Evolutionary conservation across 2,329 filamentous ascomycete genomes (phyloP).

Genomic region (Didymella pinodella): DNA sequence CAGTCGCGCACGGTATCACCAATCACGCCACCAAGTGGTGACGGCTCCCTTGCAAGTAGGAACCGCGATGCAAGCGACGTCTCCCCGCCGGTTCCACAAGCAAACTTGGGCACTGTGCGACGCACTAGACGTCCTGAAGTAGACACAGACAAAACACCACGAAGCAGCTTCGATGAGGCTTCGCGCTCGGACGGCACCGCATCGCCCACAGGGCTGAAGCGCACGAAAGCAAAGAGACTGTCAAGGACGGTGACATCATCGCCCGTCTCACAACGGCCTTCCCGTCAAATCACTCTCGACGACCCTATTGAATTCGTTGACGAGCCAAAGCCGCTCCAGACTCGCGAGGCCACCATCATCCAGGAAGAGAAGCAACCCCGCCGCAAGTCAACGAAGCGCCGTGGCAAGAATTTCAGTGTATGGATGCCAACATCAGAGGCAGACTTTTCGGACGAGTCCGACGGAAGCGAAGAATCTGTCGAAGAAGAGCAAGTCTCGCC

Average conservation of each 20-base stretch:
- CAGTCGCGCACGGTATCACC: slow-evolving; percentile 46
- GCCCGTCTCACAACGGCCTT: slow-evolving; percentile 40
- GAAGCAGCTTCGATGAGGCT: slow-evolving; percentile 51
- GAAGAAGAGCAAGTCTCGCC: slow-evolving; percentile 30
- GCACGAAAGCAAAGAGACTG: slow-evolving; percentile 51
- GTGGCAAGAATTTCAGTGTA: slow-evolving; percentile 56
- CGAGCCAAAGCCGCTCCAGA: slow-evolving; percentile 19
- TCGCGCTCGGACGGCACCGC: slow-evolving; percentile 41
- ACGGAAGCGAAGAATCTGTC: slow-evolving; percentile 38
- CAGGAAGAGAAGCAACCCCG: slow-evolving; percentile 34
- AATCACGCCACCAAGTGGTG: slow-evolving; percentile 50
- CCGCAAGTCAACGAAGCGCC: slow-evolving; percentile 45
- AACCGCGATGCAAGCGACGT: slow-evolving; percentile 24
- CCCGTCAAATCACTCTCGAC: slow-evolving; percentile 48
- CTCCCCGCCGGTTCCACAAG: slow-evolving; percentile 26
- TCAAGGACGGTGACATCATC: slow-evolving; percentile 42
- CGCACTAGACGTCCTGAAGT: slow-evolving; percentile 23
- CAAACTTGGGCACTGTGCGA: slow-evolving; percentile 25
- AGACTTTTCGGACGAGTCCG: slow-evolving; percentile 46
- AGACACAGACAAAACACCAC: slow-evolving; percentile 44
- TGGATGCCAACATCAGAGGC: slow-evolving; percentile 57
- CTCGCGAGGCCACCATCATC: slow-evolving; percentile 10
- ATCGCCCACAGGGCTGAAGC: slow-evolving; percentile 46
- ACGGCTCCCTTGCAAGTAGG: slow-evolving; percentile 42
- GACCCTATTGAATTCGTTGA: slow-evolving; percentile 37